Base-by-base conservation (phyloP, 2,329 filamentous ascomycete genomes). In the Thielaviopsis cerberus region DNA sequence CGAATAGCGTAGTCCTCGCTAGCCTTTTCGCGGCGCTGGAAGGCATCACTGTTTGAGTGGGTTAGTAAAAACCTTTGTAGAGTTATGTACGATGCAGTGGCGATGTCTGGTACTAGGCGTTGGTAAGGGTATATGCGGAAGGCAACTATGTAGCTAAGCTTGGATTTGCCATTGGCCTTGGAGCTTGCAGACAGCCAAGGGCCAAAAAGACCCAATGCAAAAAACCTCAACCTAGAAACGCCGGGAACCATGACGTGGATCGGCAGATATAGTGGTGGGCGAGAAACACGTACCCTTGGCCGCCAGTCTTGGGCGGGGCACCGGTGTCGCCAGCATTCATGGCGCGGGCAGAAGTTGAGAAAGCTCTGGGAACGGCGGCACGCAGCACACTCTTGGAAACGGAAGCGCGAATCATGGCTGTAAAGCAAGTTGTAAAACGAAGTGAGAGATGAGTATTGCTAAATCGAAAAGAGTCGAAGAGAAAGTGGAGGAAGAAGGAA, bases 11-110 rank as follows among this genome's bases (percentile, higher is more conserved):
- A 80, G 70, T 89, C 84, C 76, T 97, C 92, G 69, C 75, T 78
- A 64, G 91, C 91, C 69, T 84, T 80, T 74, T 98, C 92, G 66
- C 92, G 88, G 74, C 85, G 85, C 74, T 84, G 88, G 80, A 96
- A 98, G 59, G 88, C 82, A 69, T 98, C 91, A 65, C 91, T 94
- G 64, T 53, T 17, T 2, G 20, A 24, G 1, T 11, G 4, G 20
- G 23, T 13, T 15, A 25, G 34, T n/a, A 17, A 55, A 22, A n/a
- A n/a, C n/a, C n/a, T n/a, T 41, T 25, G 37, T 4, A 22, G 15
- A n/a, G 15, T 7, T n/a, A 17, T n/a, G n/a, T n/a, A n/a, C n/a
- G n/a, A n/a, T n/a, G n/a, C n/a, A n/a, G n/a, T n/a, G n/a, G n/a
- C n/a, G n/a, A n/a, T n/a, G n/a, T n/a, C n/a, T n/a, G n/a, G n/a